A percentile compares a stretch with the other conserved stretches of the same genome.
Evolutionary conservation across 2,329 filamentous ascomycete species (phyloP).

Genomic region (Rhinocladiella mackenziei): DNA sequence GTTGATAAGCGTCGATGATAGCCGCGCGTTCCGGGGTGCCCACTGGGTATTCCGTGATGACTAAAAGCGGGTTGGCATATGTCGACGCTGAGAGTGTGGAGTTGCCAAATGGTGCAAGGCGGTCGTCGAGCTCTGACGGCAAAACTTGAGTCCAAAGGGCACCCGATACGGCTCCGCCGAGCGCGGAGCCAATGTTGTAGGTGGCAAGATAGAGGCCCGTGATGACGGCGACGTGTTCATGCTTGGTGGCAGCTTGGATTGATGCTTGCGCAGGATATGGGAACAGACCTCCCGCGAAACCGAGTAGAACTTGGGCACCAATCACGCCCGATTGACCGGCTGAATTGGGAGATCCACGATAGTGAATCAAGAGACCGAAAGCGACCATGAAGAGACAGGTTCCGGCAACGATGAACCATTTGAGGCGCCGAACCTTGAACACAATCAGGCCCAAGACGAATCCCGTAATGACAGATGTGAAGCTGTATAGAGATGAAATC

Average conservation of each 20-base stretch:
- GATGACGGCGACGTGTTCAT: constrained; percentile 59
- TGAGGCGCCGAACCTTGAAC: constrained; percentile 56
- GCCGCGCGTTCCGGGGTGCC: constrained; percentile 45
- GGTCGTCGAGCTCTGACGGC: constrained; percentile 42
- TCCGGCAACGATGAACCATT: constrained; percentile 60
- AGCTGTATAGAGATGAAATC: constrained; percentile 58
- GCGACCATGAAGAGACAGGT: constrained; percentile 61
- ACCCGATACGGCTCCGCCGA: constrained; percentile 59
- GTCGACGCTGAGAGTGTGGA: constrained; percentile 38
- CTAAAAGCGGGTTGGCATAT: constrained; percentile 43
- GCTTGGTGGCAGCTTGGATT: constrained; percentile 48
- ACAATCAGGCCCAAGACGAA: constrained; percentile 55
- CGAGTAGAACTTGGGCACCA: constrained; percentile 59
- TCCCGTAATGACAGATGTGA: constrained; percentile 56
- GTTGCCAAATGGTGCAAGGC: constrained; percentile 38
- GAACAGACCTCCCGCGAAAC: constrained; percentile 62
- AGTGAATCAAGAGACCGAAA: constrained; percentile 62
- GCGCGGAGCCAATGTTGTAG: constrained; percentile 60
- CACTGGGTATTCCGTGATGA: constrained; percentile 38
- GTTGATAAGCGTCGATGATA: constrained; percentile 44
- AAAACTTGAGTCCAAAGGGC: constrained; percentile 60
- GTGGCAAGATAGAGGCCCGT: constrained; percentile 60
- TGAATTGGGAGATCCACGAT: constrained; percentile 50
- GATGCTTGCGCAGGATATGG: constrained; percentile 50
- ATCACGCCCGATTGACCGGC: constrained; percentile 55